Evolutionary conservation across 768 basidiomycete genomes (phyloP), one percentile per base, ranked within the genome.

Genomic region (Leccinum obscurum): DNA sequence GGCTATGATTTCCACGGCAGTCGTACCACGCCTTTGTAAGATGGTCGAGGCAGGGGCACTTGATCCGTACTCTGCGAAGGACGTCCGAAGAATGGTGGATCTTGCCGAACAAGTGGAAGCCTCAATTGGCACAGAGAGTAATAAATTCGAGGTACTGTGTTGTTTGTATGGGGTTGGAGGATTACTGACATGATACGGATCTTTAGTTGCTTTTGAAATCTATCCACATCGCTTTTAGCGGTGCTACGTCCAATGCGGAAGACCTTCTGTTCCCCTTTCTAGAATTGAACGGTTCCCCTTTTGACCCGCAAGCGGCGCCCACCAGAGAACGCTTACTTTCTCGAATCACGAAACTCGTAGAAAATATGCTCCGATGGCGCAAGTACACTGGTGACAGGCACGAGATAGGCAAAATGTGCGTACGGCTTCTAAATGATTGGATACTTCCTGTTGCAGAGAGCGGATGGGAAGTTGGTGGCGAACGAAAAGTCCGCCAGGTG

Each of bases 381-480:
- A 88, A 88, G 66, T 87, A 87, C 66, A 78, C 83, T 3, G 85
- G 85, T 26, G 86, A 86, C 63, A 77, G 76, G 52, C 86, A 79
- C 64, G 83, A 83, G 7, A 67, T 85, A n/a, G 83, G 80, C 8
- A 72, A 78, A 52, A 75, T 91, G 50, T 79, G 84, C 22, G 79
- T 75, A 14, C 80, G 78, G 62, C 72, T 94, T 15, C 78, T 91
- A 9, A 81, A 82, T 22, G 77, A 81, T 20, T 81, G 81, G 62
- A 80, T 95, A 48, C 67, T 89, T 54, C 84, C 83, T 6, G 78
- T 91, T 32, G 87, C 93, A 6, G 81, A 85, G 61, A 82, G 80
- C 58, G 90, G 89, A 9, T 97, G 94, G 95, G 92, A 93, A 48
- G 89, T 92, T 39, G 93, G 95, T 11, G 93, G 93, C 2, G 82